Evolutionary conservation across 2,329 filamentous ascomycete species (phyloP), one percentile per base, ranked within the genome.

Genomic region (Pseudopithomyces chartarum): DNA sequence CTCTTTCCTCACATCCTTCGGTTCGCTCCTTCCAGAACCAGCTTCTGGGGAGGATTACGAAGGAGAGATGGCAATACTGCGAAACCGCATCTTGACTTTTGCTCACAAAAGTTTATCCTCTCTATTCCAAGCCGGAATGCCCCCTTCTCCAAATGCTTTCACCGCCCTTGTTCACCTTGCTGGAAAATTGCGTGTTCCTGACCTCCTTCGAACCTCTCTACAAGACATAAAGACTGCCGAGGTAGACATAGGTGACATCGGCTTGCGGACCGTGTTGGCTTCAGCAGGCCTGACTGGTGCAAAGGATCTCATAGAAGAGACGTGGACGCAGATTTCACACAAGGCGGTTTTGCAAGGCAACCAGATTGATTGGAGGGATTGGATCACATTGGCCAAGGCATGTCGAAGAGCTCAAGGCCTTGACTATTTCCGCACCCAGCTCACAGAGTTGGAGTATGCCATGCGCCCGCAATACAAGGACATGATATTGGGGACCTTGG

Each of bases 1-100:
- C 33, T 59, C 69, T 22, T 64, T 82, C 20, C 63, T 81, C 23
- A 73, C 52, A 54, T 60, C 62, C 13, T 70, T 74, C 71, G 55
- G 71, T 66, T 39, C 58, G 55, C 29, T 74, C 58, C 47, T 74
- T 12, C 68, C 70, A 1, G 56, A 62, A 7, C 60, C 56, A 34
- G 33, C 34, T 6, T 50, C 56, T 7, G 66, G 62, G 1, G 51
- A 63, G 17, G 60, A 66, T 26, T 71, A 61, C 46, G 46, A 49
- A 10, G 62, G 56, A 13, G 57, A 69, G 8, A 57, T 61, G 20
- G 62, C 60, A 7, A 43, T 44, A 17, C 52, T 70, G 17, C 68
- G 70, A 12, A 63, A 71, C 36, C 50, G 49, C 23, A 59, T 73
- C 17, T 64, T 68, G 4, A 45, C 59, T 10, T 52, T 64, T 2